Percentiles rank a stretch among this genome's conserved stretches.
phyloP scores from a whole-genome alignment of 164 flowering plant species.

The Tetrastigma voinierianum region DNA sequence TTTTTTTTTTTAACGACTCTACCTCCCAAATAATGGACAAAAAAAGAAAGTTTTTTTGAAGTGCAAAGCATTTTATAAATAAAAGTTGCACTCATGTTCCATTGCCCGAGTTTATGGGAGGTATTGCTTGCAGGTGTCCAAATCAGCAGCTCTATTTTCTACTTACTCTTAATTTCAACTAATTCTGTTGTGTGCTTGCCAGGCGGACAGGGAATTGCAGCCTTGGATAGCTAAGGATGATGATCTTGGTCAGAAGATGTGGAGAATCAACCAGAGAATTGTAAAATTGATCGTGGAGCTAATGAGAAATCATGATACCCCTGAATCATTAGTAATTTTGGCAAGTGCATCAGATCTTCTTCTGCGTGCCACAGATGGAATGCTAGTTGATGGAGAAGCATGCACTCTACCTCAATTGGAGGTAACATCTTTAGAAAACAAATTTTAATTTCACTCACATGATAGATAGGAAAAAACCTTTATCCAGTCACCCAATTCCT shows the following conservation, averaged over 20 bases:
- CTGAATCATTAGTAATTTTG: constrained; percentile 78
- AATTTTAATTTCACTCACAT: not conserved
- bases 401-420: constrained; percentile 95
- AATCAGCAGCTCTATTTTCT: constrained; percentile 4
- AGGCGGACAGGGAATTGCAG: constrained; percentile 94
- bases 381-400: constrained; percentile 98
- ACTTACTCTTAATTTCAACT: constrained; percentile 3
- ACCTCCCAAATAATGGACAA: not conserved
- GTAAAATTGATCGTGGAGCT: constrained; percentile 81
- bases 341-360: constrained; percentile 93
- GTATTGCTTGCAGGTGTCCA: not conserved
- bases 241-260: constrained; percentile 85
- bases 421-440: constrained; percentile 38
- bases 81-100: not conserved
- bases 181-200: constrained; percentile 29
- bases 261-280: constrained; percentile 91
- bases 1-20: not conserved
- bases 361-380: constrained; percentile 93
- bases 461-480: not conserved
- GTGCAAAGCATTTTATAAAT: not conserved
- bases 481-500: not conserved
- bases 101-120: not conserved
- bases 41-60: not conserved
- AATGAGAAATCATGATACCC: constrained; percentile 82
- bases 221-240: constrained; percentile 98